Evolutionary conservation across 169 alveolate genomes (phyloP).

Genomic region (Cryptosporidium sp.): DNA sequence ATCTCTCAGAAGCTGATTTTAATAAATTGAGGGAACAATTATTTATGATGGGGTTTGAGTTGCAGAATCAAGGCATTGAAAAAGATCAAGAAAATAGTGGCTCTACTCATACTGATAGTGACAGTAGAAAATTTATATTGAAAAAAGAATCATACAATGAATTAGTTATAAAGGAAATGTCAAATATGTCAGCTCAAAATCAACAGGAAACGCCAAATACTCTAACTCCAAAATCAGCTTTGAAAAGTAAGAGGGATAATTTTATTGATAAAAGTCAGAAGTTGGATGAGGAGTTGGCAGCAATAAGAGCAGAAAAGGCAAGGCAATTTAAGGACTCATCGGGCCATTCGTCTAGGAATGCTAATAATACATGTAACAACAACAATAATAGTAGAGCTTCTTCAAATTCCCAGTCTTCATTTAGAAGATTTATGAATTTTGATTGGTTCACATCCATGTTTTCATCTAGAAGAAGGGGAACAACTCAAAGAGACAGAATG

Average conservation of each 20-base stretch:
- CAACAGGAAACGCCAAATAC: not conserved
- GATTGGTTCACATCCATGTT: slow-evolving; percentile 73
- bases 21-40: slow-evolving; percentile 7
- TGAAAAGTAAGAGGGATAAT: slow-evolving; percentile 45
- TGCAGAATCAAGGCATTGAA: not conserved
- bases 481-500: slow-evolving; percentile 43
- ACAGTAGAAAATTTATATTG: not conserved
- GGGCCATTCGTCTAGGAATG: not conserved
- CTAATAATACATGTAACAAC: not conserved
- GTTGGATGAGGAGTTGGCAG: slow-evolving; percentile 58
- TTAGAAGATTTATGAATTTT: slow-evolving; percentile 61
- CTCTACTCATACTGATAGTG: not conserved
- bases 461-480: slow-evolving; percentile 60
- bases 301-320: slow-evolving; percentile 69
- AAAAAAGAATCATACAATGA: slow-evolving; percentile 29
- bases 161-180: slow-evolving; percentile 11
- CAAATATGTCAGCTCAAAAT: slow-evolving; percentile 3
- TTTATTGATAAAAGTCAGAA: slow-evolving; percentile 21
- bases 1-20: not conserved
- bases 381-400: not conserved
- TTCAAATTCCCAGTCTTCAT: not conserved
- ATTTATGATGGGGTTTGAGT: slow-evolving; percentile 22
- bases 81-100: not conserved
- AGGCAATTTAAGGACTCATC: slow-evolving; percentile 28
- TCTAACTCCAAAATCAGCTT: slow-evolving; percentile 8